Evolutionary conservation across 148 eudicot species (phyloP).

Genomic region (Camellia granthamiana): DNA sequence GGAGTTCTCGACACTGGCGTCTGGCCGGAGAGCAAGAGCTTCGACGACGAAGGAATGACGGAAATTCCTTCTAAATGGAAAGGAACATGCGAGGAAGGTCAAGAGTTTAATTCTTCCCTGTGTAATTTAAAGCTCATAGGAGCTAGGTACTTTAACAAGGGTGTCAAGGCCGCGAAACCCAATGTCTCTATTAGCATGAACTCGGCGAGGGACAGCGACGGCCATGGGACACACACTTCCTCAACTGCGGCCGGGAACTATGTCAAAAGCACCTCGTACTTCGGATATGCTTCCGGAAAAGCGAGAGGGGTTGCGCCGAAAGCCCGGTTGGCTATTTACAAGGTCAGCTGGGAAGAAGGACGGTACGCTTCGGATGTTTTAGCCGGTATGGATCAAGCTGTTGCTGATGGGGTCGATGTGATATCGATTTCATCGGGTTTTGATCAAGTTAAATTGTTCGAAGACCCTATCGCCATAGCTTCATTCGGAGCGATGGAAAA

Average conservation of each 20-base stretch:
- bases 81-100: constrained; percentile 35
- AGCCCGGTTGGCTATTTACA: background rate
- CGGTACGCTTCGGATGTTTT: too few species aligned
- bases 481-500: too few species aligned
- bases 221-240: background rate
- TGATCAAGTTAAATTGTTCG: background rate
- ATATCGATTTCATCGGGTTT: background rate
- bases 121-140: constrained; percentile 42
- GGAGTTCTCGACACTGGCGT: constrained; percentile 46
- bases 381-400: too few species aligned
- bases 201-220: background rate
- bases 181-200: background rate
- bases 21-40: constrained; percentile 51
- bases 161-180: constrained; percentile 25
- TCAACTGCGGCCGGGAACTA: background rate
- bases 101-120: constrained; percentile 23
- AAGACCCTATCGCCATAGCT: too few species aligned
- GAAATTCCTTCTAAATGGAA: constrained; percentile 28
- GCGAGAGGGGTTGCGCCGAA: background rate
- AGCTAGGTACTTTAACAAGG: constrained; percentile 36
- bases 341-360: too few species aligned
- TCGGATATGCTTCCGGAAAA: background rate
- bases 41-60: constrained; percentile 22
- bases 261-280: background rate
- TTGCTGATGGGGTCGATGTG: too few species aligned